Evolutionary conservation across 208 protist species (phyloP).

Genomic region (Trypanosomatidae sp.): DNA sequence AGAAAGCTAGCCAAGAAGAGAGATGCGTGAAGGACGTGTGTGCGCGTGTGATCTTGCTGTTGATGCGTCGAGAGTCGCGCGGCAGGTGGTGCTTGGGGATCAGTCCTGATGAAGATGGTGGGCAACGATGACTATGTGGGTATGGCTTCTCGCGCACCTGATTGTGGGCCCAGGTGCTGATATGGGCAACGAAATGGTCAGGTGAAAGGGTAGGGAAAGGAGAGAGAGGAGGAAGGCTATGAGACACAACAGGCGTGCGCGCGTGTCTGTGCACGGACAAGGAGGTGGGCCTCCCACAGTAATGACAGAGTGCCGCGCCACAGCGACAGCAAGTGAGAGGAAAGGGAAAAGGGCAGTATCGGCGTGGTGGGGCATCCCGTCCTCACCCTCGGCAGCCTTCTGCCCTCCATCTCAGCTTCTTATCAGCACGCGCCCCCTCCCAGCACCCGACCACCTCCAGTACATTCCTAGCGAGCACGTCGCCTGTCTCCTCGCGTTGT

Average conservation of each 20-base stretch:
- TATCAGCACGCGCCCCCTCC: too few species aligned
- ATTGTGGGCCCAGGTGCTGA: not conserved
- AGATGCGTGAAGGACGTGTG: not conserved
- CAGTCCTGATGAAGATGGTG: not conserved
- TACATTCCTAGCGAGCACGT: not conserved
- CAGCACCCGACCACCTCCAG: not conserved
- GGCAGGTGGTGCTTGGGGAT: not conserved
- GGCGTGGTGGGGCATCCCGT: not conserved
- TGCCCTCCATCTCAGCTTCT: not conserved
- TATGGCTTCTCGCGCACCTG: not conserved
- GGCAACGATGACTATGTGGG: not conserved
- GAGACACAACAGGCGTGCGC: not conserved
- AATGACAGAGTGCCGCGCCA: slow-evolving; percentile 10
- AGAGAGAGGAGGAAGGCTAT: not conserved
- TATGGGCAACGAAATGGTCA: not conserved
- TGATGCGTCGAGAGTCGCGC: not conserved
- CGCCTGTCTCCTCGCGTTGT: not conserved
- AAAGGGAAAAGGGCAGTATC: not conserved
- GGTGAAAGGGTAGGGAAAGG: not conserved
- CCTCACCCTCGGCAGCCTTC: not conserved
- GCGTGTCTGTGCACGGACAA: not conserved
- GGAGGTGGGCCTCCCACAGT: not conserved
- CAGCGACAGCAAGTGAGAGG: not conserved
- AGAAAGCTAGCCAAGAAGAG: not conserved
- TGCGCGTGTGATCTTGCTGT: not conserved